Base-by-base conservation (phyloP, 257 asterid genomes). In the Verbascum thapsus region DNA sequence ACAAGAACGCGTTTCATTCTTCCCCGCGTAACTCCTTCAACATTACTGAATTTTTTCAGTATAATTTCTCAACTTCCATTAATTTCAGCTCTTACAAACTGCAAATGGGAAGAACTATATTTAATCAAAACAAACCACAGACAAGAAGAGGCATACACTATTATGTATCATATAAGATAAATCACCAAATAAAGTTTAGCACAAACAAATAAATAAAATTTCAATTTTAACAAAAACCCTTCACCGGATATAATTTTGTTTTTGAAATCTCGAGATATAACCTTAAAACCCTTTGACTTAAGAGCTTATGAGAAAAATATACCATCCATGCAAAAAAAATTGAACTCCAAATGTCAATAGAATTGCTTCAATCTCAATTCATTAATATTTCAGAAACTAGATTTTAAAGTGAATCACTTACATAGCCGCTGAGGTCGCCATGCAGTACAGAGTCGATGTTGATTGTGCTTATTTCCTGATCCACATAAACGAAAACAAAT, bases 381-480 rank as follows among this genome's bases (percentile, higher is more conserved):
- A 50, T 23, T 58, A 12, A 50, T 34, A 40, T 22, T 5, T 35
- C 52, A 48, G 53, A 39, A 58, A 35, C 49, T 44, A 13, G 41
- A 34, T 59, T 11, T 49, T 4, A 41, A 19, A 50, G 43, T 18
- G 51, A 32, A 51, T 3, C 53, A 69, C 50, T 37, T 61, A 49
- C 64, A 69, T 69, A 17, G 52, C 35, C 53, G 58, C 55, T 37
- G 58, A 26, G 62, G 30, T 40, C 22, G 12, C 35, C 48, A 50
- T 15, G 53, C 44, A 70, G 54, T 54, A 48, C 54, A 43, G 43
- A 19, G 9, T 18, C 2, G 30, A 0, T 7, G 19, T 32, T 50
- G 56, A 60, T 32, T 66, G n/a, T 19, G 47, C 38, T 41, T 42
- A 58, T 49, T 58, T 58, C 53, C 45, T 41, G 17, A 68, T 50